Percentiles rank a stretch among this genome's conserved stretches.
phyloP scores from a whole-genome alignment of 306 rosid species.

The Castanea sativa region DNA sequence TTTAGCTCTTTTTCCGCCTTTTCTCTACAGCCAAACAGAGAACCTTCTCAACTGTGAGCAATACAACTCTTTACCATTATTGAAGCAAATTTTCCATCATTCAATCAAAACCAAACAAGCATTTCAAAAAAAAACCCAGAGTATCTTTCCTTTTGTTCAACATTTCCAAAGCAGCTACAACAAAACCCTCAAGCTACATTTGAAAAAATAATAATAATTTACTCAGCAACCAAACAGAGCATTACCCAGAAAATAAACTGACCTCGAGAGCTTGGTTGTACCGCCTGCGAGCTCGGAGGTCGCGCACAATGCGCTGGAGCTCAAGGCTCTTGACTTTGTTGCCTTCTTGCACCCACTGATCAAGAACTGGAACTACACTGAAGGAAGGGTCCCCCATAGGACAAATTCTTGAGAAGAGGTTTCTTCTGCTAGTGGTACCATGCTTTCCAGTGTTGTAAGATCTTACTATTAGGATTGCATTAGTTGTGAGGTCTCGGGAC shows the following conservation, averaged over 20 bases:
- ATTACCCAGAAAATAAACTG: neutral
- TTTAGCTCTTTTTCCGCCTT: neutral
- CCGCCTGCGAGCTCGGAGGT: slow-evolving; percentile 48
- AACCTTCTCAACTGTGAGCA: neutral
- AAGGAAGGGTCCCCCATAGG: slow-evolving; percentile 63
- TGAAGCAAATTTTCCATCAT: too few relatives aligned
- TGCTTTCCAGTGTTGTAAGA: slow-evolving; percentile 23
- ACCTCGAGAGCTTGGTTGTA: slow-evolving; percentile 65
- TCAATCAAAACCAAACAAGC: neutral
- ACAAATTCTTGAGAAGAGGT: slow-evolving; percentile 53
- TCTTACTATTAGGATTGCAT: slow-evolving; percentile 16
- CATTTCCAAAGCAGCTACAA: neutral
- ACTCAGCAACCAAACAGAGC: slow-evolving; percentile 8
- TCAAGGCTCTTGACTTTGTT: slow-evolving; percentile 12
- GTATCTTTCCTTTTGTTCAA: neutral
- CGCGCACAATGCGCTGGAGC: slow-evolving; percentile 38
- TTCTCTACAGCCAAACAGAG: neutral
- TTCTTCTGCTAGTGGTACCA: slow-evolving; percentile 12
- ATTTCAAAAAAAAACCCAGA: neutral
- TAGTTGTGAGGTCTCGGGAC: slow-evolving; percentile 12
- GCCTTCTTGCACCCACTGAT: slow-evolving; percentile 54
- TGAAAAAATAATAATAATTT: too few relatives aligned
- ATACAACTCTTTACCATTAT: neutral
- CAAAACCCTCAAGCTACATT: neutral
- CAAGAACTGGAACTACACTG: slow-evolving; percentile 53